A percentile compares a stretch with the other conserved stretches of the same genome.
These are phyloP conservation scores for Fomes fomentarius DNA, from an alignment of 1,284 basidiomycete genomes.

Conservation along the genomic window DNA sequence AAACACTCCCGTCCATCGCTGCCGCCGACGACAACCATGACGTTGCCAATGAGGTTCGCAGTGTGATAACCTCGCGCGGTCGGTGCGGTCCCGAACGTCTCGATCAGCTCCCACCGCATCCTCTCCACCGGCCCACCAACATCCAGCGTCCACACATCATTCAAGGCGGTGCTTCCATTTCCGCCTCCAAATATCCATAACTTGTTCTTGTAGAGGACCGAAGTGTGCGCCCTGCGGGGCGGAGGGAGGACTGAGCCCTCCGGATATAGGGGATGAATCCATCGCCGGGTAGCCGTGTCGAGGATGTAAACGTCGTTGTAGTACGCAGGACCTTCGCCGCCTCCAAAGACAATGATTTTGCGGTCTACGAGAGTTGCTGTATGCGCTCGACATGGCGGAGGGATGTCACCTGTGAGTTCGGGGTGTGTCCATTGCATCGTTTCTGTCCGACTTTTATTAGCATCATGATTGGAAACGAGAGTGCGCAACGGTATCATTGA, in stretches of 20 bases:
- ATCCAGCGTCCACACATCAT: constrained; percentile 90
- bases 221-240: constrained; percentile 86
- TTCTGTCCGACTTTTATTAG: constrained; percentile 48
- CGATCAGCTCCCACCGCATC: constrained; percentile 68
- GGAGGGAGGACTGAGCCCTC: constrained; percentile 42
- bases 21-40: constrained; percentile 84
- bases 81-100: constrained; percentile 53
- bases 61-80: constrained; percentile 88
- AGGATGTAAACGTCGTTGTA: constrained; percentile 82
- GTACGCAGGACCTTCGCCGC: constrained; percentile 80
- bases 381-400: constrained; percentile 87
- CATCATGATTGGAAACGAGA: background rate
- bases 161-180: constrained; percentile 86
- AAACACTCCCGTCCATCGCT: constrained; percentile 82
- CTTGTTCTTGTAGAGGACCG: constrained; percentile 73
- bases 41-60: constrained; percentile 82
- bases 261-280: constrained; percentile 56
- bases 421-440: constrained; percentile 90
- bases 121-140: constrained; percentile 48
- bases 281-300: constrained; percentile 75
- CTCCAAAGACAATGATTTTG: constrained; percentile 83
- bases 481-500: background rate
- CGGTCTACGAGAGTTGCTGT: constrained; percentile 86
- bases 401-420: constrained; percentile 72
- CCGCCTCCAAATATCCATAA: constrained; percentile 93